Evolutionary conservation across 2,329 filamentous ascomycete genomes (phyloP), one percentile per base, ranked within the genome.

Genomic region (Neofusicoccum kwambonambiense): DNA sequence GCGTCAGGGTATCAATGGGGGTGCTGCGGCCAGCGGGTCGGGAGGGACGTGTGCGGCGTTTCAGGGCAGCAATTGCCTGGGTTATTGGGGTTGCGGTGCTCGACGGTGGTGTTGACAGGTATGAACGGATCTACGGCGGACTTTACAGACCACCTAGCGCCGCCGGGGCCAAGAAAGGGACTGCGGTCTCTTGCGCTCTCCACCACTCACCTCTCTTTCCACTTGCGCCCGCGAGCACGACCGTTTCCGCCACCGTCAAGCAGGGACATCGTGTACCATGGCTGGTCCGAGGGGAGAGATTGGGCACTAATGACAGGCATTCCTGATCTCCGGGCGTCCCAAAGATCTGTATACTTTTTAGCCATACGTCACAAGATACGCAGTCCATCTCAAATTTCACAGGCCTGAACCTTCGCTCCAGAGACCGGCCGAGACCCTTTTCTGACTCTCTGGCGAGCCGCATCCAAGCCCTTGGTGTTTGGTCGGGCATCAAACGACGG

Each of bases 31-130:
- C 35, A 35, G 42, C 17, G 15, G n/a, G 42, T 6, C 11, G 11
- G n/a, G 2, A 19, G 15, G 31, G 22, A 13, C 22, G 17, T 19
- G n/a, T 19, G n/a, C 17, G 27, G 17, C 13, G 45, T 41, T 41
- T 44, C 27, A 17, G 27, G 56, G 56, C 56, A 45, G 31, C 56
- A 60, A 60, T 60, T 47, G 56, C 56, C 41, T 60, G 9, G 15
- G 31, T 17, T 42, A 6, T 5, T 50, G 44, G 22, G 37, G 37
- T 17, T 51, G 58, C 45, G 34, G 58, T 31, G 31, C 17, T 51
- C 58, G 39, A 6, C 17, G 17, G 44, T 41, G 58, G 58, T 62
- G 58, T 62, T 50, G 58, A 62, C 58, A 62, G 19, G 9, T 62
- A 61, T 51, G 58, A 17, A 35, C 44, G 34, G 35, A 41, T 17